Conservation (phyloP, 108 stramenopile genomes). For the Bacterosira constricta region DNA sequence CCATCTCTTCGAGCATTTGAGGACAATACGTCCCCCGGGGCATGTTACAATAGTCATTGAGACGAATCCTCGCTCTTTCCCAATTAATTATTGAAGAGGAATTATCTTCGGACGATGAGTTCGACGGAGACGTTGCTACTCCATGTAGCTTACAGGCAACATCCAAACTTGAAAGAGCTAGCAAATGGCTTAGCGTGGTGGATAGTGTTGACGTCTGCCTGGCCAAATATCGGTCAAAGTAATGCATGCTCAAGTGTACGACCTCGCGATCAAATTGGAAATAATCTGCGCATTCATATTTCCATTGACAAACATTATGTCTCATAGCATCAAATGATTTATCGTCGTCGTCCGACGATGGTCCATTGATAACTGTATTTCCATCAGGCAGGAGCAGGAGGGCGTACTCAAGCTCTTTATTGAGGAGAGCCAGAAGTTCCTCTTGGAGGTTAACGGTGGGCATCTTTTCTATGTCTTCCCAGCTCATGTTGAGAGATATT, state of each 20-base stretch:
- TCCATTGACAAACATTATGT: conserved; percentile 75
- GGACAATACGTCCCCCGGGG: conserved; percentile 67
- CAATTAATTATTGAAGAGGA: conserved; percentile 6
- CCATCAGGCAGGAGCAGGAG: background rate
- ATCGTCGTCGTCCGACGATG: background rate
- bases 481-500: conserved; percentile 1
- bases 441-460: conserved; percentile 9
- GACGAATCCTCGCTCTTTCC: background rate
- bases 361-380: background rate
- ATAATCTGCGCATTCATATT: conserved; percentile 74
- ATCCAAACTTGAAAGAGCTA: conserved; percentile 74
- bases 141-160: conserved; percentile 66
- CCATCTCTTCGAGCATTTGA: conserved; percentile 25
- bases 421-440: conserved; percentile 13
- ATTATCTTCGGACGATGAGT: conserved; percentile 26
- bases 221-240: conserved; percentile 59
- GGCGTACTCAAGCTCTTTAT: conserved; percentile 11
- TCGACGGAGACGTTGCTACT: background rate
- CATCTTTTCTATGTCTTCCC: conserved; percentile 27
- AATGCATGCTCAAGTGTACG: conserved; percentile 62
- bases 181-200: conserved; percentile 42
- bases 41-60: conserved; percentile 63
- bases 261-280: conserved; percentile 73
- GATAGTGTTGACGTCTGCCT: background rate
- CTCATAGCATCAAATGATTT: conserved; percentile 17